Evolutionary conservation across 352 stramenopile species (phyloP).

Genomic region (Globisporangium parvum): DNA sequence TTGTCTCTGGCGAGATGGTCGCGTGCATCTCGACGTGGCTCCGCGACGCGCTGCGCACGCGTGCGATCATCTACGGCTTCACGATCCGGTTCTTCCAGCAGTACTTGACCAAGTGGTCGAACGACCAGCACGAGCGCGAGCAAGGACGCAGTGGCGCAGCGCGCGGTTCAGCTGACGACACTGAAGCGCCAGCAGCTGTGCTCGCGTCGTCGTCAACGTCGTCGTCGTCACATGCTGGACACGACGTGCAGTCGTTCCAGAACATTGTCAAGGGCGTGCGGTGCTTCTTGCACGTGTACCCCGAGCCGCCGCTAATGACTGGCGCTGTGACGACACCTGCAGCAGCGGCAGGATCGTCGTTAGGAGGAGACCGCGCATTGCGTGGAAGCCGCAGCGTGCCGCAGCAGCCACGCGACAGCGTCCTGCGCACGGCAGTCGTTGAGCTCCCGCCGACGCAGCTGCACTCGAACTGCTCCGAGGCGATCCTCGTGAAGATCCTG

Average conservation of each 20-base stretch:
- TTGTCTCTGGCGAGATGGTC: conserved; percentile 32
- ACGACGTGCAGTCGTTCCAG: conserved; percentile 46
- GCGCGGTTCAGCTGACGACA: conserved; percentile 7
- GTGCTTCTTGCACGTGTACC: conserved; percentile 65
- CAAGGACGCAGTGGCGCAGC: conserved; percentile 2
- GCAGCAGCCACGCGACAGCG: conserved; percentile 29
- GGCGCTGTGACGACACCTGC: too few species aligned
- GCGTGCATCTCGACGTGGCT: conserved; percentile 44
- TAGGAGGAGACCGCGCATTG: conserved; percentile 5
- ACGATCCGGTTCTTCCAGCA: conserved; percentile 75
- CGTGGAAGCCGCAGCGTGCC: conserved; percentile 8
- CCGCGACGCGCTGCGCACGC: conserved; percentile 42
- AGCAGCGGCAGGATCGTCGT: not conserved
- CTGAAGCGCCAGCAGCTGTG: conserved; percentile 8
- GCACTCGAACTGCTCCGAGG: conserved; percentile 65
- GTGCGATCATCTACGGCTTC: conserved; percentile 66
- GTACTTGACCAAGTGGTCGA: conserved; percentile 55
- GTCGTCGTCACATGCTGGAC: conserved; percentile 15
- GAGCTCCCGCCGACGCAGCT: conserved; percentile 49
- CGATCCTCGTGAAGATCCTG: conserved; percentile 72
- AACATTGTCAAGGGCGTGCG: conserved; percentile 79
- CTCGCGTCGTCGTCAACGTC: conserved; percentile 10
- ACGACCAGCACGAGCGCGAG: conserved; percentile 21
- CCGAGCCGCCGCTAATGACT: conserved; percentile 13
- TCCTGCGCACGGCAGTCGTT: conserved; percentile 45